These are phyloP conservation scores for Moesziomyces antarcticus DNA, from an alignment of 1,284 basidiomycete species.

Conservation along the genomic window DNA sequence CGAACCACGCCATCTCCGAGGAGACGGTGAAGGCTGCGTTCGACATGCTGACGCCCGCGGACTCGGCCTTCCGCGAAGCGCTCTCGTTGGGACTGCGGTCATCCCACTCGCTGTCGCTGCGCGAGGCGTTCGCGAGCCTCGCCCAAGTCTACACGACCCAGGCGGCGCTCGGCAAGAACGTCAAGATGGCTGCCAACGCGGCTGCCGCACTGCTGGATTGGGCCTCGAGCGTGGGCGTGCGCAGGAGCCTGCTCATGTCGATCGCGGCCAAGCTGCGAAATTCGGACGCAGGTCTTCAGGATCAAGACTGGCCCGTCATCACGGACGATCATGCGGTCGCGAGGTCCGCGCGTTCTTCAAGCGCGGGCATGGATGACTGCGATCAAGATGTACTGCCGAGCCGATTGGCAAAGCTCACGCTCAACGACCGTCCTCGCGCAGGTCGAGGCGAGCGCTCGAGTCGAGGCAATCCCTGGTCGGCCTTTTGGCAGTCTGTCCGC, in stretches of 20 bases:
- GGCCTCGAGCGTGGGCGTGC: slow-evolving; percentile 43
- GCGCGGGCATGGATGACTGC: slow-evolving; percentile 9
- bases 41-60: slow-evolving; percentile 35
- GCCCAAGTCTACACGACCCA: slow-evolving; percentile 47
- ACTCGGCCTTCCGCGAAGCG: slow-evolving; percentile 42
- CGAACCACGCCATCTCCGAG: slow-evolving; percentile 35
- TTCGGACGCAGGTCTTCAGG: slow-evolving; percentile 3
- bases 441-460: background rate
- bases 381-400: slow-evolving; percentile 36
- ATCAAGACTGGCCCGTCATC: slow-evolving; percentile 31
- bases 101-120: slow-evolving; percentile 39
- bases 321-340: background rate
- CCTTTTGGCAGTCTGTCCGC: slow-evolving; percentile 36
- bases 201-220: slow-evolving; percentile 44
- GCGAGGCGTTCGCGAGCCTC: slow-evolving; percentile 46
- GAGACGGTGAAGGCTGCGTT: slow-evolving; percentile 43
- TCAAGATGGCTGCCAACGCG: slow-evolving; percentile 40
- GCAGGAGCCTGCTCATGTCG: slow-evolving; percentile 46
- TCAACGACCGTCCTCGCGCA: slow-evolving; percentile 16
- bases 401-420: slow-evolving; percentile 31
- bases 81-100: slow-evolving; percentile 27
- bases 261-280: slow-evolving; percentile 39
- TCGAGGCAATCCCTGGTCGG: slow-evolving; percentile 10
- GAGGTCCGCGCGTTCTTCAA: background rate
- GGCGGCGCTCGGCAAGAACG: slow-evolving; percentile 41